Evolutionary conservation across 164 flowering plant genomes (phyloP).

Genomic region (Paratinospora sagittata): DNA sequence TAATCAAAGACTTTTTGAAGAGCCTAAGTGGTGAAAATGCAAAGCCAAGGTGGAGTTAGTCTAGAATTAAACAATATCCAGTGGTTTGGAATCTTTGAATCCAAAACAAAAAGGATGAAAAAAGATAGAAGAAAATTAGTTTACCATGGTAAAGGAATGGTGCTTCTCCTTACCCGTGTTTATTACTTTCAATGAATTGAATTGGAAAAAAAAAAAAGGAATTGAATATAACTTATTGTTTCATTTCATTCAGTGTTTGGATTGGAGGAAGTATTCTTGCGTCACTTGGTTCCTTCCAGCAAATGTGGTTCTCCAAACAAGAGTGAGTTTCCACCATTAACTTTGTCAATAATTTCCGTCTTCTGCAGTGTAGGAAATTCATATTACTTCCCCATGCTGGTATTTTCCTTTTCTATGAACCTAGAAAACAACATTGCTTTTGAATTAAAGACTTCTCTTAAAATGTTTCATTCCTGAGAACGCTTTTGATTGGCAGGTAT

Average conservation of each 20-base stretch:
- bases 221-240: neutral
- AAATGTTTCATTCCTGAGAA: neutral
- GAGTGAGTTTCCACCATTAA: slow-evolving; percentile 49
- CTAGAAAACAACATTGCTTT: neutral
- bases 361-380: neutral
- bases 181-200: neutral
- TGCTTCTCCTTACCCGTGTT: neutral
- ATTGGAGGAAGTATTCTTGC: slow-evolving; percentile 97
- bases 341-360: neutral
- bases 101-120: neutral
- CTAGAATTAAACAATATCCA: neutral
- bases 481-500: slow-evolving; percentile 36
- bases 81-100: too few relatives aligned
- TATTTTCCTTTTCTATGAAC: neutral
- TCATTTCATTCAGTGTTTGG: slow-evolving; percentile 60
- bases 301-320: slow-evolving; percentile 95
- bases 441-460: neutral
- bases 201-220: too few relatives aligned
- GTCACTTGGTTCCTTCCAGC: slow-evolving; percentile 96
- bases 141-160: neutral
- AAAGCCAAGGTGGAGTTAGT: neutral
- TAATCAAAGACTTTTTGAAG: neutral
- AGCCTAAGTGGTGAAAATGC: neutral
- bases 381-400: neutral
- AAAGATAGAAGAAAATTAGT: neutral